Base-by-base conservation (phyloP, 345 rosid species). In the Salix caprea region DNA sequence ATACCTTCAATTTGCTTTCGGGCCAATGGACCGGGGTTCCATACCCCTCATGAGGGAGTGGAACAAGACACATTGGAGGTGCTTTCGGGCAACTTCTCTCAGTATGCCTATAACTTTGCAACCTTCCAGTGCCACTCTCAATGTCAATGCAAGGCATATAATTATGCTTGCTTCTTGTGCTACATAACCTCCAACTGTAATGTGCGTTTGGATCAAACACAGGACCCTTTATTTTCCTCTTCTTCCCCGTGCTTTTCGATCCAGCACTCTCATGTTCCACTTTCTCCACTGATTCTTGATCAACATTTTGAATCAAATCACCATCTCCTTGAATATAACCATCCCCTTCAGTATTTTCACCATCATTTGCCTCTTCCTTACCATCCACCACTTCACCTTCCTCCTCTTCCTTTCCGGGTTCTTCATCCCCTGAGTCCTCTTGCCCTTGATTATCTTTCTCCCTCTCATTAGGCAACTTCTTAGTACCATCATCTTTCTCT, bases 91-190 rank as follows among this genome's bases (percentile, higher is more conserved):
- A 95, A 85, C 87, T 95, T 84, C 97, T 90, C 84, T 95, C 99
- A 10, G 84, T 88, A 82, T 93, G 97, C 84, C 97, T 84, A 58
- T 93, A 88, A 72, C 85, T 83, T 77, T 82, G 97, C 75, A 89
- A 50, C 87, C 87, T 91, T 72, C 91, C 89, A n/a, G 78, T 78
- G 56, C 85, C 73, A 74, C 90, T 86, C 71, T 93, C 97, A 70
- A 85, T 83, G 84, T 95, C 99, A 50, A 93, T 90, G 85, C 97
- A 95, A 70, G 99, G 99, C 84, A 95, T 93, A 85, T 91, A 95
- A 83, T 93, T 93, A 73, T 91, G 90, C 86, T 93, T 95, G 89
- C 97, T 95, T 86, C 91, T 91, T 68, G 91, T 89, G 86, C 80
- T 87, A 74, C 99, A 95, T 76, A 90, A 67, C 78, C 88, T 93